Percentiles rank a stretch among this genome's conserved stretches.
phyloP scores from a whole-genome alignment of 495 filamentous ascomycete genomes.

The Tuber umbilicatum region DNA sequence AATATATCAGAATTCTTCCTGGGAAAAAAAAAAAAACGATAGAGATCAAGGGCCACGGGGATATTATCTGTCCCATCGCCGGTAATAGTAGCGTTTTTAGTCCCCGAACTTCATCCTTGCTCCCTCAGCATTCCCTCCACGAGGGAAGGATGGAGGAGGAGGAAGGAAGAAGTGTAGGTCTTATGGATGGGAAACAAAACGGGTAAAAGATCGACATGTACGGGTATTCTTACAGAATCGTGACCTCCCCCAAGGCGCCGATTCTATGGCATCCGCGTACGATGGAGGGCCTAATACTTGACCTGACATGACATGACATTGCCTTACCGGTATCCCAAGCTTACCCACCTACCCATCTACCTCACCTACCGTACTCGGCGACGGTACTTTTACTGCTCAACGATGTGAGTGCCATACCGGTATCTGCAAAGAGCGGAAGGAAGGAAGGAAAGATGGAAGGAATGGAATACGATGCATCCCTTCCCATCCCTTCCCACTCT shows the following conservation, averaged over 20 bases:
- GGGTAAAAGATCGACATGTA: not conserved
- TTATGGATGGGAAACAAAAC: not conserved
- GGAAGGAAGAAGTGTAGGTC: too few species aligned
- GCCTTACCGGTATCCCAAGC: not conserved
- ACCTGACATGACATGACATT: not conserved
- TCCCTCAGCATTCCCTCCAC: too few species aligned
- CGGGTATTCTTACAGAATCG: not conserved
- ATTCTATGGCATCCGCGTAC: not conserved
- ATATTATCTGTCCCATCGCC: too few species aligned
- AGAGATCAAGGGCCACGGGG: too few species aligned
- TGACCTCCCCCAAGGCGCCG: not conserved
- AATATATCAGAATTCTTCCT: too few species aligned
- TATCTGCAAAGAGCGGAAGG: not conserved
- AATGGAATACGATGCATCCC: not conserved
- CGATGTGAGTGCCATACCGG: not conserved
- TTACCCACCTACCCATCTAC: not conserved
- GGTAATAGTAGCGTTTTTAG: too few species aligned
- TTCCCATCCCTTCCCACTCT: too few species aligned
- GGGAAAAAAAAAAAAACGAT: too few species aligned
- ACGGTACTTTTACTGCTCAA: not conserved
- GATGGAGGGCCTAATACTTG: not conserved
- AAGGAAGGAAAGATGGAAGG: not conserved
- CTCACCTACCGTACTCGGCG: not conserved
- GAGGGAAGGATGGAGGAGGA: too few species aligned
- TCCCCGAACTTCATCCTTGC: too few species aligned